Evolutionary conservation across 441 rosid species (phyloP).

Genomic region (Populus hybrid): DNA sequence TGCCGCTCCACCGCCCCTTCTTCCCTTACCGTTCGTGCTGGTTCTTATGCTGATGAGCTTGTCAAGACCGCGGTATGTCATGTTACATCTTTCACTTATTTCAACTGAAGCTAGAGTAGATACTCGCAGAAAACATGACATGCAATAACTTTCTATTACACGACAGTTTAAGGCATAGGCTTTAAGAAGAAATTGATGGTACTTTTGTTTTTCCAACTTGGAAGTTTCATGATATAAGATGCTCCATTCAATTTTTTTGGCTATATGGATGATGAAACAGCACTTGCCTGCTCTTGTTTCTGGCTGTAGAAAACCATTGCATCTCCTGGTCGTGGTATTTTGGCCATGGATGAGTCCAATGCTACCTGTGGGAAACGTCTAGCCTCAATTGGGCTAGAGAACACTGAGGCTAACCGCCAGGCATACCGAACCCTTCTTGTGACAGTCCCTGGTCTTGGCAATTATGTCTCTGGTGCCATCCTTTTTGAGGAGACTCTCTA

Average conservation of each 20-base stretch:
- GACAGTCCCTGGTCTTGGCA: conserved; percentile 70
- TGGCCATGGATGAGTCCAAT: conserved; percentile 97
- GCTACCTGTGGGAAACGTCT: conserved; percentile 93
- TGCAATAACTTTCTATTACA: background rate
- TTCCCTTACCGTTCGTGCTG: conserved; percentile 56
- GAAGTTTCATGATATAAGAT: background rate
- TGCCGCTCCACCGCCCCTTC: conserved; percentile 42
- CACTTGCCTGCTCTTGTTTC: background rate
- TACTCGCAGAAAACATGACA: background rate
- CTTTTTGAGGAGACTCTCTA: conserved; percentile 93
- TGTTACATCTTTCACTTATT: background rate
- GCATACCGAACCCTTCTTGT: conserved; percentile 92
- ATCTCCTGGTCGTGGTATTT: conserved; percentile 89
- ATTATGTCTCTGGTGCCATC: conserved; percentile 81
- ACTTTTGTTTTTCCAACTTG: background rate
- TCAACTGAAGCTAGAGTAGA: background rate
- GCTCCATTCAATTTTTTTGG: background rate
- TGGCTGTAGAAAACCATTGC: conserved; percentile 71
- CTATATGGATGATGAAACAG: background rate
- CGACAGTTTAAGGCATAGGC: background rate
- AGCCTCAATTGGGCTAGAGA: conserved; percentile 78
- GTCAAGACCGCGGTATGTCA: conserved; percentile 78
- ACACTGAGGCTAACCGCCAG: conserved; percentile 95
- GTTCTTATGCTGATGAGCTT: conserved; percentile 87
- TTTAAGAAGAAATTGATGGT: background rate